Base-by-base conservation (phyloP, 2,329 filamentous ascomycete species). In the Aspergillus novofumigatus region DNA sequence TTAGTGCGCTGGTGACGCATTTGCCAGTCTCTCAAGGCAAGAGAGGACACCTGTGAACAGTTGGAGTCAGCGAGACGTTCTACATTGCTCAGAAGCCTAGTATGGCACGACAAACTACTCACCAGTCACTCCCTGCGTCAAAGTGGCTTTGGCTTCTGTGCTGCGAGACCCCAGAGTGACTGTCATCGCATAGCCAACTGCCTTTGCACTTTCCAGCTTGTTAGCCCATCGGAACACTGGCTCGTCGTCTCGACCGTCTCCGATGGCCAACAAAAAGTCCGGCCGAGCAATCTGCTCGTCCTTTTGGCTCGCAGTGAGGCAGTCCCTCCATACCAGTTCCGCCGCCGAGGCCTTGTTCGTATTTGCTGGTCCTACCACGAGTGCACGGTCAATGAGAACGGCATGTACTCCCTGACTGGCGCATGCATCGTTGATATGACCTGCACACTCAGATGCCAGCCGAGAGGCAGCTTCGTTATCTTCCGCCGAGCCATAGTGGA, bases 211-310 rank as follows among this genome's bases (percentile, higher is more conserved):
- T 23, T 81, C 81, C 10, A 96, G 77, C 51, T 85, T 81, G 75
- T 97, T 96, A 20, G 93, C 94, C 93, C 94, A 97, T 60, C 87
- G 87, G 78, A 96, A 97, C 21, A 96, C 89, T 65, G 91, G 89
- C 70, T 97, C 93, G 63, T 97, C 94, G 65, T 97, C 93, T 32
- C 93, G 87, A 45, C 92, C 91, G 68, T 97, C 92, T 41, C 93
- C 93, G 35, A 92, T 85, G 6, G 96, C 90, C 77, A 97, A 86
- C 56, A 97, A 75, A 73, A 97, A 97, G 70, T 97, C 91, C 0
- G 91, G 83, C 0, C 65, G 68, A 1, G 81, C 71, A 17, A 60
- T 57, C 1, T 69, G 52, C 10, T 68, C 70, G 1, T 65, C 69
- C 29, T 73, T 67, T 59, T 80, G 78, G 35, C 84, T 72, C 47